Conservation (phyloP, 768 basidiomycete genomes). For the Aureoboletus auriporus region DNA sequence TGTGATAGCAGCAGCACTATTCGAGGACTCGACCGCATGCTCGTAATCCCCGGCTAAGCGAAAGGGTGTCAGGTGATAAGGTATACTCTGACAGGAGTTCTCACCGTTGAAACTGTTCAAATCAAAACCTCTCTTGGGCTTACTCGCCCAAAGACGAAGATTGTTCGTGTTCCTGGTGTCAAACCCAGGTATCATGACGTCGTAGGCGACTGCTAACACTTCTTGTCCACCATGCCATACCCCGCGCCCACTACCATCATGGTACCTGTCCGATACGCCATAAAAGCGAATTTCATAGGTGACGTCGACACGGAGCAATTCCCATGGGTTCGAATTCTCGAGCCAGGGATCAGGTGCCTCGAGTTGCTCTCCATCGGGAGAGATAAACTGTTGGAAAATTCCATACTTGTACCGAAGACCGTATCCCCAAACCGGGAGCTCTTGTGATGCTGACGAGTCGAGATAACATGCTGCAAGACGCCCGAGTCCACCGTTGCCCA, state of each 20-base stretch:
- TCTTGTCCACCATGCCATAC: slow-evolving; percentile 89
- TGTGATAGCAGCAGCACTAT: slow-evolving; percentile 91
- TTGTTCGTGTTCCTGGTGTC: slow-evolving; percentile 87
- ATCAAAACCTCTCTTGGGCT: slow-evolving; percentile 89
- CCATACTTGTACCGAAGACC: slow-evolving; percentile 91
- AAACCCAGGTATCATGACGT: slow-evolving; percentile 88
- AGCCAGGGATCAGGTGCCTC: slow-evolving; percentile 95
- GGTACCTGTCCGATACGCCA: slow-evolving; percentile 69
- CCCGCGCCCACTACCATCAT: slow-evolving; percentile 56
- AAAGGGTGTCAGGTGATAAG: slow-evolving; percentile 1
- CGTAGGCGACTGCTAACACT: slow-evolving; percentile 90
- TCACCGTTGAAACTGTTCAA: slow-evolving; percentile 91
- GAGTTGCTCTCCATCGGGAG: slow-evolving; percentile 76
- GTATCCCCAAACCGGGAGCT: slow-evolving; percentile 95
- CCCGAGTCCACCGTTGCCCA: slow-evolving; percentile 94
- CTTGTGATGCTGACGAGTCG: slow-evolving; percentile 86
- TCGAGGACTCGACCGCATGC: slow-evolving; percentile 79
- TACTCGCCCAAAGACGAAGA: slow-evolving; percentile 78
- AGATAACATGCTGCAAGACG: slow-evolving; percentile 97
- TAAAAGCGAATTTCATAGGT: slow-evolving; percentile 86
- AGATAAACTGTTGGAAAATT: slow-evolving; percentile 93
- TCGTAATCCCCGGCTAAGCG: slow-evolving; percentile 86
- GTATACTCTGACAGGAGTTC: background rate
- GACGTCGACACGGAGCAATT: slow-evolving; percentile 82
- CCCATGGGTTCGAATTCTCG: slow-evolving; percentile 85